Base-by-base conservation (phyloP, 805 yeast species). In the Candida ortonii region DNA sequence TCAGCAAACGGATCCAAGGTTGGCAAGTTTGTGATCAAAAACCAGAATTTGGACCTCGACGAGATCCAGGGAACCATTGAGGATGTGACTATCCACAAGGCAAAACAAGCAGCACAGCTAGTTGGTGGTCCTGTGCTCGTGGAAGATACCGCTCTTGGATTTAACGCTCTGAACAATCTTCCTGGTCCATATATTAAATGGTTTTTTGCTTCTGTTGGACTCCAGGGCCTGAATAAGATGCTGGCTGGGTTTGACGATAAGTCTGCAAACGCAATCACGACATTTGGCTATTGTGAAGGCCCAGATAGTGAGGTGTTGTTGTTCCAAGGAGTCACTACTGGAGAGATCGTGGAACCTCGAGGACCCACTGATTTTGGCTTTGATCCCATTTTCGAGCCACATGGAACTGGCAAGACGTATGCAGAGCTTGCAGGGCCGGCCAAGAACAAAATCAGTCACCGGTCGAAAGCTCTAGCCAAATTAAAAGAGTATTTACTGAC, bases 161-260 rank as follows among this genome's bases (percentile, higher is more conserved):
- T 84, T 60, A 73, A 73, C 31, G 96, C 95, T 2, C 70, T 82
- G 53, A 79, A 84, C 33, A 68, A 71, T 43, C 71, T 93, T 31
- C 99, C 99, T 3, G 99, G 99, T 16, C 97, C 97, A 1, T 62
- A 61, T 36, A 73, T 75, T 61, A 90, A 90, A 61, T 90, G 98
- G 98, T 93, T 93, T 61, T 71, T 86, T 28, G 67, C 78, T 43
- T 62, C 74, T 10, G 58, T 89, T 46, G 97, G 97, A 0, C 70
- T 84, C 21, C 76, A 74, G 10, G 90, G 90, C 2, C 64, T 90
- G 36, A 84, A 80, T 39, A 78, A 82, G 50, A 71, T 90, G 80
- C 66, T 94, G 25, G 76, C 65, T 41, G 85, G 85, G 22, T 93
- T 84, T 55, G 89, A 82, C 30, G 85, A 86, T 58, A 87, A 87